Evolutionary conservation across 768 basidiomycete species (phyloP), one percentile per base, ranked within the genome.

Genomic region (Lentinus tigrinus): DNA sequence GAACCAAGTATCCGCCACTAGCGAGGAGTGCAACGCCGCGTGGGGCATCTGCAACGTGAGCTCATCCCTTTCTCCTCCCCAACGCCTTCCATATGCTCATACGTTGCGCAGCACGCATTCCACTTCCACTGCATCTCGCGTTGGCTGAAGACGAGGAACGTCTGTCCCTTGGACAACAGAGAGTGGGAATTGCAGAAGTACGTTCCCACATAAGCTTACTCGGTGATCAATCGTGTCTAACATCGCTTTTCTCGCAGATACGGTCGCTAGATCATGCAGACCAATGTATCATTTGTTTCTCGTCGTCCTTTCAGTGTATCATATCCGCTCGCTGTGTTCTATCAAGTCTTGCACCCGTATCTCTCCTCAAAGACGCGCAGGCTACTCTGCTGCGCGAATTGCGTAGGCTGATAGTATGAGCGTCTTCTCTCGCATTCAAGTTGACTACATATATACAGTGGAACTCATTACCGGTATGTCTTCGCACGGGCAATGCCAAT

Each of bases 101-200:
- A 13, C n/a, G 24, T 36, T 34, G 8, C 24, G 28, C 63, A 95
- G 95, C 96, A 99, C 71, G 96, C 96, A 4, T 99, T 99, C 82
- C 96, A 99, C 77, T 99, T 98, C 77, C 96, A 98, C 73, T 99
- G 96, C 74, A 99, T 99, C 72, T 96, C 95, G 9, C 87, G 97
- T 44, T 99, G 97, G 97, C 81, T 99, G 61, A 99, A 98, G 82
- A 98, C 97, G 21, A 82, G 94, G 63, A 95, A 96, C 67, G 94
- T 95, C 28, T 96, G 94, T 72, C 94, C 94, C 4, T 74, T 96
- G 59, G 95, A 96, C 74, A 97, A 97, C 74, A 84, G 95, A 68
- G 94, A 97, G 72, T 97, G 94, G 94, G 94, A 97, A 70, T 74
- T 97, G 70, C 94, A 97, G 75, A 95, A 95, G 93, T 95, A 73